Base-by-base conservation (phyloP, 768 basidiomycete species). In the Pisolithus sp. region DNA sequence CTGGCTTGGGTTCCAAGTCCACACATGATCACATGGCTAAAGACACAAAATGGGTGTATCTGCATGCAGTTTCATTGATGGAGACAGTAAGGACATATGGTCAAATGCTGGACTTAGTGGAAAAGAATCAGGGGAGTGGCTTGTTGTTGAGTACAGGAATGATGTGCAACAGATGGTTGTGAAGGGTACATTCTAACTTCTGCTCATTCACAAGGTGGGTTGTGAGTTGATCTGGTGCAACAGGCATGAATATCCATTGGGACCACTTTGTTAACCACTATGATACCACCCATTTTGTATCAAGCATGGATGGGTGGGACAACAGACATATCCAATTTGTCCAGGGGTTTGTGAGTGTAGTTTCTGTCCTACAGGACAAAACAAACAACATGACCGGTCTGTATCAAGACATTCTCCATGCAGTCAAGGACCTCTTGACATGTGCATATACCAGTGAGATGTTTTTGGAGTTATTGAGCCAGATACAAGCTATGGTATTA, bases 11-110 rank as follows among this genome's bases (percentile, higher is more conserved):
- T 98, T 95, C 72, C 86, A 87, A 63, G 93, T 98, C 95, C 93
- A 21, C 93, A 97, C 72, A 83, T 88, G 48, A 92, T 90, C 56
- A 86, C 66, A 88, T 96, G 82, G 96, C 96, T 34, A 99, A 97
- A 74, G 95, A 99, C 59, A 95, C 96, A 54, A 97, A 96, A 76
- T 75, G 93, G 59, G 94, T 98, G 54, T 99, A 99, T 66, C 94
- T 94, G 0, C 93, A 97, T 73, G 96, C 96, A 2, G 95, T 98
- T 58, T 93, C 90, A 62, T 69, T 93, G 68, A 98, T 98, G 95
- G 96, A 99, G 75, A 95, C 93, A 0, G 93, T 98, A n/a, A 76
- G 94, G 66, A 97, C 93, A 24, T 98, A 99, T 69, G 88, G 89
- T 18, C 96, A 99, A 73, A 96, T 92, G 0, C 71, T 96, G 65